Base-by-base conservation (phyloP, 2,329 filamentous ascomycete species). In the Neonectria punicea region DNA sequence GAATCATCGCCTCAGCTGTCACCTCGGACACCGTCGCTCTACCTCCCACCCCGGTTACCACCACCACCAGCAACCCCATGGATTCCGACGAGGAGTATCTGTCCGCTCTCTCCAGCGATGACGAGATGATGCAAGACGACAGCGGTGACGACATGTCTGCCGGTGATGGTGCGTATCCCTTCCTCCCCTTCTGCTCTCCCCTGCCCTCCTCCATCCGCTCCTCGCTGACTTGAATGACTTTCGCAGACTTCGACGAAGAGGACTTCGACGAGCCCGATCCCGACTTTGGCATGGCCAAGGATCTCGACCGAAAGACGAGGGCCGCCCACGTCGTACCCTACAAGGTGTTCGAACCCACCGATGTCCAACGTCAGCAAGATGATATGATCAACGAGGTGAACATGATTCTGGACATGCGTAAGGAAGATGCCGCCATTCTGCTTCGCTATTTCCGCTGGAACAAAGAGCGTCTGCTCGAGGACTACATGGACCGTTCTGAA, bases 61-160 rank as follows among this genome's bases (percentile, higher is more conserved):
- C 87, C 53, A 82, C 79, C n/a, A 76, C 77, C 22, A 84, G 81
- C 56, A 83, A 83, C 79, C 87, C 84, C 69, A 98, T 98, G 94
- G 94, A 97, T 82, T 98, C 94, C 9, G 95, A 98, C 74, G 94
- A 98, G 76, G 95, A 98, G 66, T 94, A 94, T 80, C 92, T 96
- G 87, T 97, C 92, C 73, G 89, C 90, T 76, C 85, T 90, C 73
- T 95, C 93, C 46, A 97, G 75, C 70, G 91, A 90, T 46, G 90
- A 91, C 60, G 90, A 92, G 69, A 87, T 93, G 65, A 86, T 91
- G 79, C 87, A 92, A 68, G 92, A 94, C 74, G 90, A 92, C 66
- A 94, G 92, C 72, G 94, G 93, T 59, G 93, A 94, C 73, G 90
- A 86, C 78, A 80, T 87, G 67, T 88, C 86, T 1, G 85, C 77